Base-by-base conservation (phyloP, 1,139 yeast species). In the Debaryomyces sp. region DNA sequence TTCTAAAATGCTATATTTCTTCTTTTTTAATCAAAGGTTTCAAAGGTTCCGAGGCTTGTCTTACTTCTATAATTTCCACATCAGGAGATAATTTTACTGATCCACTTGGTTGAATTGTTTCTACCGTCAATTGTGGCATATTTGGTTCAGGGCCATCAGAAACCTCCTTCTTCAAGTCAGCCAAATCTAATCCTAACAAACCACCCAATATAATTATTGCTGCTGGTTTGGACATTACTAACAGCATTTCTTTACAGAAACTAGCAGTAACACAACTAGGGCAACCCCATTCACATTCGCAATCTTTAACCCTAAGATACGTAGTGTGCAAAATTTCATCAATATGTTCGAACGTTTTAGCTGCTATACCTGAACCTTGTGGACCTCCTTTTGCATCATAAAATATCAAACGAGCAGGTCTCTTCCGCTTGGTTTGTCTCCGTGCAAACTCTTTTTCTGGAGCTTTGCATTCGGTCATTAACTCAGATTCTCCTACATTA, bases 381-480 rank as follows among this genome's bases (percentile, higher is more conserved):
- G 73, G 75, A 0, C 96, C 96, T 6, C 96, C 96, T 58, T 84
- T 84, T 1, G 89, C 77, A 64, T 94, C 99, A 61, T 84, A 85
- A 58, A 94, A 88, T 1, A 92, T 81, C 41, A 94, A 68, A 47
- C 99, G 74, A 0, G 96, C 96, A 0, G 98, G 98, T 41, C 99
- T 69, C 50, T 80, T 79, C 37, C 99, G 72, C 13, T 67, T 67
- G 0, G 91, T 77, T 59, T 86, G 86, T 22, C 89, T 69, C 39
- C 78, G 77, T 1, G 96, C 89, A 73, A 91, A 89, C 61, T 94
- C 99, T 61, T 94, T 94, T 55, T 89, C 96, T 0, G 99, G 97
- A 0, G 98, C 97, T 59, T 94, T 94, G 66, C 99, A 94, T 64
- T 94, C 99, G 0, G 98, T 90, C 46, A 80, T 80, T 13, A 94